Conservation (phyloP, 169 alveolate genomes). For the Cryptosporidium baileyi region DNA sequence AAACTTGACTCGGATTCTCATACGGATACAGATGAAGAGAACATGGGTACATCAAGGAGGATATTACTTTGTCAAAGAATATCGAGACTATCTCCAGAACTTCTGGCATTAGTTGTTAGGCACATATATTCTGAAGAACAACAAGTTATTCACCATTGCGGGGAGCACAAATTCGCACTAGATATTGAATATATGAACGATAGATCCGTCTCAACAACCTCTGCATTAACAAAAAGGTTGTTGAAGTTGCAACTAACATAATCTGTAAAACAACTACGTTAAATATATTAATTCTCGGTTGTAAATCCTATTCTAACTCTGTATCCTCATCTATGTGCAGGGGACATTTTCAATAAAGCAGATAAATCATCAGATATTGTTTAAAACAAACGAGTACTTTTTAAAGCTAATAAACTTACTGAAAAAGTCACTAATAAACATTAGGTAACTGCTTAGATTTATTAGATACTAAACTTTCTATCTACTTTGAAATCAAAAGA, state of each 20-base stretch:
- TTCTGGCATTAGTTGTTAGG: slow-evolving; percentile 34
- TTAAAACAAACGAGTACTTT: no score
- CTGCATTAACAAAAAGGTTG: slow-evolving; percentile 56
- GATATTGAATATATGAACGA: slow-evolving; percentile 33
- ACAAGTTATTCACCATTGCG: slow-evolving; percentile 26
- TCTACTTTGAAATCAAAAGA: no score
- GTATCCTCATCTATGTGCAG: no score
- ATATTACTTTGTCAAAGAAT: slow-evolving; percentile 21
- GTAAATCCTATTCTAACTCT: no score
- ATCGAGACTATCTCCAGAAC: slow-evolving; percentile 60
- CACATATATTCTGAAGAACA: slow-evolving; percentile 53
- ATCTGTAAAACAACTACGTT: background rate
- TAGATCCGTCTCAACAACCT: slow-evolving; percentile 2
- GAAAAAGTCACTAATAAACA: no score
- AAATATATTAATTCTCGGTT: background rate
- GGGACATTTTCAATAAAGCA: no score
- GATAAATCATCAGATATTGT: no score
- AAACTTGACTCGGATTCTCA: slow-evolving; percentile 21
- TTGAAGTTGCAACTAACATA: slow-evolving; percentile 8
- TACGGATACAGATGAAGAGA: slow-evolving; percentile 8
- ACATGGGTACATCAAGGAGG: background rate
- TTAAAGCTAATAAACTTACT: no score
- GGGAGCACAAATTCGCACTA: slow-evolving; percentile 9
- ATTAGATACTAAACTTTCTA: no score
- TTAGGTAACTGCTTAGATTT: no score